Evolutionary conservation across 148 eudicot species (phyloP).

Genomic region (Simmondsia chinensis): DNA sequence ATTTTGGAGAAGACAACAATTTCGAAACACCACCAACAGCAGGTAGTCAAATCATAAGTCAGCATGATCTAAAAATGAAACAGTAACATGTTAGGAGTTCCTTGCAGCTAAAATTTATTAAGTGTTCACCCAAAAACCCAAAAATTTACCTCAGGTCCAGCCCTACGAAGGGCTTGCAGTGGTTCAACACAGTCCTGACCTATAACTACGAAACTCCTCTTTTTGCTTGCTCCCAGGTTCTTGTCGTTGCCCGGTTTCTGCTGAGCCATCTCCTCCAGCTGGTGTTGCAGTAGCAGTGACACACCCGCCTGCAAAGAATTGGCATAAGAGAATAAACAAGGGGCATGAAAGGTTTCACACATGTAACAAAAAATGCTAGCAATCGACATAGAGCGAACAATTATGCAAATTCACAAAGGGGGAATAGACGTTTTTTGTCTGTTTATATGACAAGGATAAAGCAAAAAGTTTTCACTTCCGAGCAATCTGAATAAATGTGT

Average conservation of each 20-base stretch:
- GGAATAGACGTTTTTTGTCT: too few relatives aligned
- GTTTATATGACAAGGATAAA: too few relatives aligned
- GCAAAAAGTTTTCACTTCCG: too few relatives aligned
- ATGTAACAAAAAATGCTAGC: too few relatives aligned
- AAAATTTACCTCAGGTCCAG: constrained; percentile 62
- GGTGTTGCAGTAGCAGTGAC: constrained; percentile 65
- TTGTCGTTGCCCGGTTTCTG: constrained; percentile 26
- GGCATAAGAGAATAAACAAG: not conserved
- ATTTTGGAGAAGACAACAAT: not conserved
- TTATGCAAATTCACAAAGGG: too few relatives aligned
- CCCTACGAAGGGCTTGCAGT: constrained; percentile 75
- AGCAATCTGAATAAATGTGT: too few relatives aligned
- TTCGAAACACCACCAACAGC: constrained; percentile 1
- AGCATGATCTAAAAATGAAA: not conserved
- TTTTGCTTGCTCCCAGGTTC: constrained; percentile 21
- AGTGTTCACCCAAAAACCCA: not conserved
- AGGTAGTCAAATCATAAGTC: too few relatives aligned
- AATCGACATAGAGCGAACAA: too few relatives aligned
- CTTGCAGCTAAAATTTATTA: not conserved
- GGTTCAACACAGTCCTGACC: constrained; percentile 93
- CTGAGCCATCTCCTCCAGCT: constrained; percentile 60
- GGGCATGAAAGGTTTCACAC: too few relatives aligned
- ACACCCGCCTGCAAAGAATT: constrained; percentile 61
- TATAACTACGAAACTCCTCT: constrained; percentile 43
- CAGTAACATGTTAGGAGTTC: not conserved